These are phyloP conservation scores for Diaporthe aspalathi DNA, from an alignment of 2,329 filamentous ascomycete species.

Conservation along the genomic window DNA sequence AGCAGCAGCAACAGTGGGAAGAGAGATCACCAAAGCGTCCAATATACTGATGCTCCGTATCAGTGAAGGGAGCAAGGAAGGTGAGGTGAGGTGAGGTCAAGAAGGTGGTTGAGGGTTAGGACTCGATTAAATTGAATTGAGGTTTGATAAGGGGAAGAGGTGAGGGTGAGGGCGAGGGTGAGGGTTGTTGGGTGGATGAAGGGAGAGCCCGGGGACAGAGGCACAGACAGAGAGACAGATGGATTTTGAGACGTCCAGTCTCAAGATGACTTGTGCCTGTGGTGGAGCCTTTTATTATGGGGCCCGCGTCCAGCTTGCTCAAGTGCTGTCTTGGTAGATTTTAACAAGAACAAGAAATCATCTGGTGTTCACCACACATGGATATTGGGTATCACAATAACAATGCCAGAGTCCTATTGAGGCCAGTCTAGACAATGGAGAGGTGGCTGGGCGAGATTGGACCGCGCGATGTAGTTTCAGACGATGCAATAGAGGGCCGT, in stretches of 20 bases:
- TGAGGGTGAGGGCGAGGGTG: conserved; percentile 40
- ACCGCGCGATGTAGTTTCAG: neutral
- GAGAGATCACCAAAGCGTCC: neutral
- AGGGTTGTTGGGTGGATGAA: conserved; percentile 30
- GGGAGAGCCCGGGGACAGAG: neutral
- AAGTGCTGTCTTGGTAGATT: neutral
- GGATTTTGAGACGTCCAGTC: neutral
- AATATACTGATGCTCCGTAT: conserved; percentile 10
- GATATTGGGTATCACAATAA: neutral
- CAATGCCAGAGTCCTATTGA: neutral
- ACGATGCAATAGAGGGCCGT: neutral
- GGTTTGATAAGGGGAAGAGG: conserved; percentile 37
- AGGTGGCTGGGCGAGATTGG: neutral
- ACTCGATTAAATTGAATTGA: conserved; percentile 8
- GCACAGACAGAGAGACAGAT: neutral
- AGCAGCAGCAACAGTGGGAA: neutral
- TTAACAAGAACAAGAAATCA: too few species aligned
- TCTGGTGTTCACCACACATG: neutral
- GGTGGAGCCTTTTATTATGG: conserved; percentile 10
- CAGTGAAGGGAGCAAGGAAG: neutral
- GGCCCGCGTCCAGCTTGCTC: neutral
- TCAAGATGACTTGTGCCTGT: conserved; percentile 17
- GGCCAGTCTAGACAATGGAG: neutral
- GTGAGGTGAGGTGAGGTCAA: neutral
- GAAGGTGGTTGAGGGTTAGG: conserved; percentile 29